A percentile compares a stretch with the other conserved stretches of the same genome.
Evolutionary conservation across 208 protist species (phyloP).

Genomic region (Leishmania aethiopica): DNA sequence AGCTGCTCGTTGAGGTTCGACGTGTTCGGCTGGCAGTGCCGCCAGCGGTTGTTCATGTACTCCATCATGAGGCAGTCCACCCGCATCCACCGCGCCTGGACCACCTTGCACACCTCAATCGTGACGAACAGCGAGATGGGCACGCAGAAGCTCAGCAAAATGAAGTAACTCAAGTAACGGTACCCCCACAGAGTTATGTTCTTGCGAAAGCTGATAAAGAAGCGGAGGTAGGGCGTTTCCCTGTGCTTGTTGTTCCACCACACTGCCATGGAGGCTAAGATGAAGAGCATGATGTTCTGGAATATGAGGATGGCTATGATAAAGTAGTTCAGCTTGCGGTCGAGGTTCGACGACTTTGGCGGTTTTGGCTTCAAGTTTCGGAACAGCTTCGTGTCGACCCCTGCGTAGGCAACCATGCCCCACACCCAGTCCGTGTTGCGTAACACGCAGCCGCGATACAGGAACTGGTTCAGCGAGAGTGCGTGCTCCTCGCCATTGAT

Average conservation of each 20-base stretch:
- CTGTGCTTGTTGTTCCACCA: slow-evolving; percentile 60
- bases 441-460: slow-evolving; percentile 90
- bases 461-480: slow-evolving; percentile 82
- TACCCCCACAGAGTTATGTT: slow-evolving; percentile 54
- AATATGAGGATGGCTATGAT: slow-evolving; percentile 77
- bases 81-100: slow-evolving; percentile 89
- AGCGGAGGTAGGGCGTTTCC: slow-evolving; percentile 67
- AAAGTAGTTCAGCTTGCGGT: slow-evolving; percentile 86
- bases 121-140: slow-evolving; percentile 94
- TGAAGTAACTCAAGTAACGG: slow-evolving; percentile 90
- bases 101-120: slow-evolving; percentile 91
- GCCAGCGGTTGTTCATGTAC: slow-evolving; percentile 63
- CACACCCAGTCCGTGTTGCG: slow-evolving; percentile 94
- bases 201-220: slow-evolving; percentile 56
- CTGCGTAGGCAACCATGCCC: slow-evolving; percentile 93
- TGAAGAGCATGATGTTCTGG: slow-evolving; percentile 76
- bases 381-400: slow-evolving; percentile 92
- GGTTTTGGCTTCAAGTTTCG: slow-evolving; percentile 86
- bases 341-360: slow-evolving; percentile 89
- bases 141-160: slow-evolving; percentile 91
- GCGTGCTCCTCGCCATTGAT: slow-evolving; percentile 55
- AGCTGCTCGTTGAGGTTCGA: slow-evolving; percentile 94
- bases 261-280: slow-evolving; percentile 68
- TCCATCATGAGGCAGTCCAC: slow-evolving; percentile 88
- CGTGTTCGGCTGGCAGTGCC: slow-evolving; percentile 82